Base-by-base conservation (phyloP, 164 flowering plant genomes). In the Stephania japonica region DNA sequence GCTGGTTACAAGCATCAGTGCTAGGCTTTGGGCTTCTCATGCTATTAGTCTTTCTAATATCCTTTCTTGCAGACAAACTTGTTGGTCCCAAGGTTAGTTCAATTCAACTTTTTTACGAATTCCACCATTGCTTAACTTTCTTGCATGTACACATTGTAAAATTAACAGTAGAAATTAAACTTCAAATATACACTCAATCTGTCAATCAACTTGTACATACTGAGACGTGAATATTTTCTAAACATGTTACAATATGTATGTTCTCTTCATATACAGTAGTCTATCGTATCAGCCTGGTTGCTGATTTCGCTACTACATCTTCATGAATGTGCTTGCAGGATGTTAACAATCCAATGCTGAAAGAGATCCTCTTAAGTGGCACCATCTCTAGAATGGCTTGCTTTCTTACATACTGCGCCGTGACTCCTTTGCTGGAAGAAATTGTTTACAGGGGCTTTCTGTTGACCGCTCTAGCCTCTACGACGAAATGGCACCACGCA, bases 351-450 rank as follows among this genome's bases (percentile, higher is more conserved):
- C 81, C 86, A 13, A 42, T 80, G 14, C 73, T 90, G 70, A 88
- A 86, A 81, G 93, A 92, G 76, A 84, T 90, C 42, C 83, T 94
- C 5, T 78, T 74, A n/a, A 84, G 86, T 78, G 86, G 89, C 61
- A 41, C 81, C 65, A 70, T 82, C 12, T 78, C 97, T 32, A 68
- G 27, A 80, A 68, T 70, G 1, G 85, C 88, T 18, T 85, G 88
- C 74, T 66, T 86, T 63, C 75, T 88, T 4, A 81, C 79, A 19
- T 89, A 90, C 71, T 92, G 95, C 81, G 38, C 88, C 41, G 69
- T 90, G 70, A 80, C 91, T 56, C 97, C 99, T 7, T n/a, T 91
- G 47, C 78, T 92, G 65, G 97, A 92, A 76, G 99, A 94, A 82
- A 83, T 75, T 61, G 86, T 94, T n/a, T 94, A 91, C 83, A 85